Base-by-base conservation (phyloP, 805 yeast genomes). In the Sugiyamaella lignohabitans region DNA sequence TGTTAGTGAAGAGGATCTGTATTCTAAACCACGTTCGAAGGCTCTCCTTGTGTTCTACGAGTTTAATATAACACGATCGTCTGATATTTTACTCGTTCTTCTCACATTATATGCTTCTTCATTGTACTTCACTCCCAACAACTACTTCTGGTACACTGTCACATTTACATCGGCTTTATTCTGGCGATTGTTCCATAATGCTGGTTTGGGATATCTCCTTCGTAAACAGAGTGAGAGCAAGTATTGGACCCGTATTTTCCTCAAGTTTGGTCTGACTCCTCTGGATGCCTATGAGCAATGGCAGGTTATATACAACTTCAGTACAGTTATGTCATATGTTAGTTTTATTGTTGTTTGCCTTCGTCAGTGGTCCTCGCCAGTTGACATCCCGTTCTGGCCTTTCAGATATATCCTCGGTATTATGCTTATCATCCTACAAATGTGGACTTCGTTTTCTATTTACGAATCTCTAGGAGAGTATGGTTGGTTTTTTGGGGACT, bases 401-500 rank as follows among this genome's bases (percentile, higher is more conserved):
- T 70, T 80, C 51, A 63, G 84, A 47, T 53, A 75, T n/a, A 80
- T 82, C 45, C 57, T 81, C 40, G 91, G 91, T 8, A 50, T 65
- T 1, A 61, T 78, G 49, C 67, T 84, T 30, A 67, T 81, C 14
- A 54, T 72, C 5, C 68, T 85, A 23, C 94, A 85, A 56, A 60
- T 74, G 16, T 79, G 87, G 83, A 82, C 87, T 30, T 79, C 83
- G 54, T 56, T 71, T 20, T 83, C 87, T 24, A 83, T 84, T 32
- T 73, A 79, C 53, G 76, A 77, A 38, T 79, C 84, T 42, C 78
- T 85, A 53, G 91, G 91, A 1, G 83, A 82, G 51, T 84, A 81
- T 63, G 93, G 94, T n/a, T 85, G 93, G 93, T 85, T 84, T 58
- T 85, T 82, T 62, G 94, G 95, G 48, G 95, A 85, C 62, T 85